A percentile compares a stretch with the other conserved stretches of the same genome.
These are phyloP conservation scores for Neurospora sp. DNA, from an alignment of 495 filamentous ascomycete genomes.

Conservation along the genomic window DNA sequence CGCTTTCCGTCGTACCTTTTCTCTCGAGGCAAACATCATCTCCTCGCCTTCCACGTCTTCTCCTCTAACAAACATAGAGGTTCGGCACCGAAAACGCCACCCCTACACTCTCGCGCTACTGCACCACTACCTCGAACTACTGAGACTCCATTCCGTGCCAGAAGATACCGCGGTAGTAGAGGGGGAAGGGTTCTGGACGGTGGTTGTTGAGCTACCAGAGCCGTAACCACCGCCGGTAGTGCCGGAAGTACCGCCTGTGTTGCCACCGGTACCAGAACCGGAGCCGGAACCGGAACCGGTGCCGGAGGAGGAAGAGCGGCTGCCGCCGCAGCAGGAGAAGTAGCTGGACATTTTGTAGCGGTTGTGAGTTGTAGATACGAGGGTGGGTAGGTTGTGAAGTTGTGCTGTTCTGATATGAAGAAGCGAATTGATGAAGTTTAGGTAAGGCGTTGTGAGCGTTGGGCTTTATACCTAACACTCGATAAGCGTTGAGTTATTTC, in stretches of 20 bases:
- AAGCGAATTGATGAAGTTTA: too few species aligned
- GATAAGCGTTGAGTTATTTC: too few species aligned
- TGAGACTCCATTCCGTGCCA: background rate
- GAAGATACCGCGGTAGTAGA: background rate
- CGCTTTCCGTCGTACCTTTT: background rate
- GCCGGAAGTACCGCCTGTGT: background rate
- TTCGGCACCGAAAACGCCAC: background rate
- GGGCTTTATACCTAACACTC: too few species aligned
- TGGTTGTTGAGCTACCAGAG: background rate
- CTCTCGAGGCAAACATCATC: too few species aligned
- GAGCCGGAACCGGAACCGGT: background rate
- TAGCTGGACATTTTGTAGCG: background rate
- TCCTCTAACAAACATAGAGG: rapidly evolving
- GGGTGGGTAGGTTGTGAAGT: too few species aligned
- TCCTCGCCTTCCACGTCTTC: background rate
- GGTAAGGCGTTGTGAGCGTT: too few species aligned
- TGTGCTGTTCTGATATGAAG: too few species aligned
- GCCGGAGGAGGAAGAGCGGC: background rate
- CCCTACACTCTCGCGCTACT: background rate
- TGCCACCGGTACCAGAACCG: background rate
- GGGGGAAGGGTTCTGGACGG: background rate
- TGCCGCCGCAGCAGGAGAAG: background rate
- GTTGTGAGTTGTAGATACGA: background rate
- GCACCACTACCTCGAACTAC: background rate
- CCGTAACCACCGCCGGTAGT: background rate